Evolutionary conservation across 306 rosid genomes (phyloP).

Genomic region (Vigna trinervia): DNA sequence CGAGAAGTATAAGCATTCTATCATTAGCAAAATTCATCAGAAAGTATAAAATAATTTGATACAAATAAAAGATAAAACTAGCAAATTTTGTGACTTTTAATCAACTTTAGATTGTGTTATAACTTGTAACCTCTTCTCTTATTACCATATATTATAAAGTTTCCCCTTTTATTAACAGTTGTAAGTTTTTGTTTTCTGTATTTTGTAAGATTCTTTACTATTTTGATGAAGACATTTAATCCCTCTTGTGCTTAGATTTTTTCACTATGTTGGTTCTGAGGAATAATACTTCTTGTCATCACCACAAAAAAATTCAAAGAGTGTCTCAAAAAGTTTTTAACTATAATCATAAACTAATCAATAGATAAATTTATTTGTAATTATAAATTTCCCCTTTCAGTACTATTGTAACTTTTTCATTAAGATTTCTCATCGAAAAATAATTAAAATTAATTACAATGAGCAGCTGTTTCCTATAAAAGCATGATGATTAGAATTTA

Average conservation of each 20-base stretch:
- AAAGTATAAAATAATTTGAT: background rate
- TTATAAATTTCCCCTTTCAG: background rate
- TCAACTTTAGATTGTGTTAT: too few species aligned
- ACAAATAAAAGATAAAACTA: background rate
- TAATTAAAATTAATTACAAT: background rate
- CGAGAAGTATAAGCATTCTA: too few species aligned
- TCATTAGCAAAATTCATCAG: background rate
- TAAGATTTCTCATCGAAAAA: background rate
- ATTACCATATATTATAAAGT: background rate
- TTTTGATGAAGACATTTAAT: background rate
- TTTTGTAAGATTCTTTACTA: background rate
- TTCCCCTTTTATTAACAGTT: background rate
- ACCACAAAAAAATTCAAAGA: background rate
- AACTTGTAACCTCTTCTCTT: background rate
- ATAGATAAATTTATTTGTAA: background rate
- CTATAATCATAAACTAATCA: background rate
- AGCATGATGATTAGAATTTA: background rate
- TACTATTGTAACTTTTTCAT: background rate
- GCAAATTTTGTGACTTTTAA: background rate
- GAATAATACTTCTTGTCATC: constrained; percentile 11
- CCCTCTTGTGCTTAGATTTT: background rate
- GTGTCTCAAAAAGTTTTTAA: background rate
- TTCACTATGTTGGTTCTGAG: background rate
- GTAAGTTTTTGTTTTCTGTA: background rate
- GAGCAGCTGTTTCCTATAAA: background rate